Conservation (phyloP, 169 alveolate genomes). For the Plasmodium falciparum region DNA sequence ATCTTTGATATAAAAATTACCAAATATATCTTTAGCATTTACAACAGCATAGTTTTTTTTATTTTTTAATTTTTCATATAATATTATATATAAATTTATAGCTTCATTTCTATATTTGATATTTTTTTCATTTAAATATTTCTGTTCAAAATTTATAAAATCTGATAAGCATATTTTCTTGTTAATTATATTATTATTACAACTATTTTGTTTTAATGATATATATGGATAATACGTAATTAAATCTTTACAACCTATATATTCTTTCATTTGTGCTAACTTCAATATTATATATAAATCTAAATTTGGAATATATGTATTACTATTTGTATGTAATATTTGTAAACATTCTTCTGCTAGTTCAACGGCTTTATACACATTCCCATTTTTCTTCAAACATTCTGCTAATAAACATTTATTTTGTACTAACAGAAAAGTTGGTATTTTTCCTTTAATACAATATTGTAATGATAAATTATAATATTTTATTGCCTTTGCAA, state of each 20-base stretch:
- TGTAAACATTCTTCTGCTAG: slow-evolving; percentile 65
- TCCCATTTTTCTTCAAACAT: slow-evolving; percentile 70
- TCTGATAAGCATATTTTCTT: slow-evolving; percentile 35
- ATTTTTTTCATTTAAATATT: slow-evolving; percentile 61
- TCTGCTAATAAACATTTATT: slow-evolving; percentile 66
- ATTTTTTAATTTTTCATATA: slow-evolving; percentile 27
- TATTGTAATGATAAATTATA: slow-evolving; percentile 49
- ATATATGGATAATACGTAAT: slow-evolving; percentile 17
- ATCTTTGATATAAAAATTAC: slow-evolving; percentile 61
- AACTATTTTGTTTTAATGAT: background rate
- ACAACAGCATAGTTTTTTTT: slow-evolving; percentile 44
- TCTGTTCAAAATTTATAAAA: slow-evolving; percentile 44
- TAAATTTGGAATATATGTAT: slow-evolving; percentile 26
- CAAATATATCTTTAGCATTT: slow-evolving; percentile 62
- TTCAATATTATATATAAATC: slow-evolving; percentile 31
- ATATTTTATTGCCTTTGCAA: slow-evolving; percentile 47
- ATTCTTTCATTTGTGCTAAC: slow-evolving; percentile 71
- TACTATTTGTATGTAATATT: slow-evolving; percentile 13
- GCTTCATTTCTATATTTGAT: slow-evolving; percentile 62
- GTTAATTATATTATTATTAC: slow-evolving; percentile 19
- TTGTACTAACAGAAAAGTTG: slow-evolving; percentile 46
- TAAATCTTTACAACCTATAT: slow-evolving; percentile 67
- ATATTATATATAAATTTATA: slow-evolving; percentile 44
- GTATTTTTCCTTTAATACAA: slow-evolving; percentile 45
- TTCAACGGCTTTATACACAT: slow-evolving; percentile 63